Evolutionary conservation across 2,329 filamentous ascomycete genomes (phyloP).

Genomic region (Phialophora expanda): DNA sequence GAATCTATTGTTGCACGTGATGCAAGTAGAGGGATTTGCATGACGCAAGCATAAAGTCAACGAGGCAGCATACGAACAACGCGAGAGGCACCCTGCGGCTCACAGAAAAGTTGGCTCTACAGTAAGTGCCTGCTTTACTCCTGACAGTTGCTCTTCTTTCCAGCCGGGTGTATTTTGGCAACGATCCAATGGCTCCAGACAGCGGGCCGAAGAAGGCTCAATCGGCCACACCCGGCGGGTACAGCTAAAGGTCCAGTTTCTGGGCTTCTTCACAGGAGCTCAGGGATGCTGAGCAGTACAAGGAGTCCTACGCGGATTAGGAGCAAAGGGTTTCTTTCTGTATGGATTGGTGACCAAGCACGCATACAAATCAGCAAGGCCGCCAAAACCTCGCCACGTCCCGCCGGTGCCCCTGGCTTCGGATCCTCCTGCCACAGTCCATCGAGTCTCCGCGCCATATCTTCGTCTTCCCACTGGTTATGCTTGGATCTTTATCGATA

Average conservation of each 20-base stretch:
- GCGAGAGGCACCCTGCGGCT: not conserved
- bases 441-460: not conserved
- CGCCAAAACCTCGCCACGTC: slow-evolving; percentile 25
- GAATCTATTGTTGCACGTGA: not conserved
- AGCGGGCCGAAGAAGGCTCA: not conserved
- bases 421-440: slow-evolving; percentile 1
- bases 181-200: not conserved
- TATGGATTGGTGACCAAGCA: slow-evolving; percentile 27
- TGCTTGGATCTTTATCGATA: slow-evolving; percentile 11
- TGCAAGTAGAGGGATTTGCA: not conserved
- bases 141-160: not conserved
- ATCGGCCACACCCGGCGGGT: not conserved
- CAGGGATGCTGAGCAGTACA: not conserved
- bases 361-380: slow-evolving; percentile 23
- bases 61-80: not conserved
- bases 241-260: not conserved
- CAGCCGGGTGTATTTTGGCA: not conserved
- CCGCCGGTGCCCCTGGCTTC: slow-evolving; percentile 1
- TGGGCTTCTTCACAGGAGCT: not conserved
- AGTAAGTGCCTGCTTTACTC: not conserved
- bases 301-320: not conserved
- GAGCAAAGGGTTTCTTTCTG: slow-evolving; percentile 26
- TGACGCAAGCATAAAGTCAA: not conserved
- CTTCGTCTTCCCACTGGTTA: slow-evolving; percentile 18
- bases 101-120: not conserved